A percentile compares a stretch with the other conserved stretches of the same genome.
Conservation (phyloP, 106 monocot species). For the Acanthochlamys bracteata region DNA sequence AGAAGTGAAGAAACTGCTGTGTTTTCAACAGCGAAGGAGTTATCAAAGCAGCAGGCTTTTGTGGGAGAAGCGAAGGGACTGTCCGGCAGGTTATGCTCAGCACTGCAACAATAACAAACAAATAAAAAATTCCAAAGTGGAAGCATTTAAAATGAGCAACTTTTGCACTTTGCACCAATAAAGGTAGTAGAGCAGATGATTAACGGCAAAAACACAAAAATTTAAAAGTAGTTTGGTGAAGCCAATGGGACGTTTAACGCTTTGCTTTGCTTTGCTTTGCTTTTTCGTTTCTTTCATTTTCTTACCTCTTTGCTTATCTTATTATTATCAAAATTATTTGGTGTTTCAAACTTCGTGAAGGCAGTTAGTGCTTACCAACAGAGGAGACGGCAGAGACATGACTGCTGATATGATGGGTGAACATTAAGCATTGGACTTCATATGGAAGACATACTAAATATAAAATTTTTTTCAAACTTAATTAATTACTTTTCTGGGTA, state of each 20-base stretch:
- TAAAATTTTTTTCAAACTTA: background rate
- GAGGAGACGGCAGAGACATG: background rate
- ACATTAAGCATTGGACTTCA: background rate
- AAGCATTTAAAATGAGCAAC: background rate
- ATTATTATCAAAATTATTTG: background rate
- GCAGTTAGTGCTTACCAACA: background rate
- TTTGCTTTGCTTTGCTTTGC: background rate
- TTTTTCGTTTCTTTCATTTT: too few relatives aligned
- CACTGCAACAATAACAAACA: conserved; percentile 12
- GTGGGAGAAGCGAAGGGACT: conserved; percentile 73
- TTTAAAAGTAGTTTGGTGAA: background rate
- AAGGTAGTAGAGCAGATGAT: too few relatives aligned
- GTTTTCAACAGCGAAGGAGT: conserved; percentile 22
- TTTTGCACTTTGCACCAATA: too few relatives aligned
- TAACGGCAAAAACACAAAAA: background rate
- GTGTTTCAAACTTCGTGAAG: background rate
- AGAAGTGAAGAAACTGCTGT: conserved; percentile 7
- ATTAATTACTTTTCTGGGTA: background rate
- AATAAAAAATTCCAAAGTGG: conserved; percentile 5
- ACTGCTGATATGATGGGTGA: background rate
- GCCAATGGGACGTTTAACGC: background rate
- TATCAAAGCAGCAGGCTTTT: conserved; percentile 15
- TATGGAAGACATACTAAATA: background rate
- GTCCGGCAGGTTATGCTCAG: conserved; percentile 83
- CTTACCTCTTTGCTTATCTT: background rate